These are phyloP conservation scores for Pterocarpus macrocarpus DNA, from an alignment of 306 rosid species.

Conservation along the genomic window DNA sequence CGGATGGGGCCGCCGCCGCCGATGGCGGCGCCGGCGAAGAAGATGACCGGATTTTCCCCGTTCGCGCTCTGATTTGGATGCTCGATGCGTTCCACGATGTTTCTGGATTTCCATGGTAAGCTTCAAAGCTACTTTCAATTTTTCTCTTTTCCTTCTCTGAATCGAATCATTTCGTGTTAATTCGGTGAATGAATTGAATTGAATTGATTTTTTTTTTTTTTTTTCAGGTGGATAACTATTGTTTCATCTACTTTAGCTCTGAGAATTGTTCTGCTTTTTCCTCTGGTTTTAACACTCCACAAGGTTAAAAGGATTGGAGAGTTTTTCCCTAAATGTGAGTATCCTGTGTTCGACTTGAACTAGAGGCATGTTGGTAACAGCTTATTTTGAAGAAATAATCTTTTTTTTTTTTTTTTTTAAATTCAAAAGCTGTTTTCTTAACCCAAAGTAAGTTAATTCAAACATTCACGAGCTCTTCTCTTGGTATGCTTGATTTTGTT, in stretches of 20 bases:
- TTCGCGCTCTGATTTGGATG: conserved; percentile 60
- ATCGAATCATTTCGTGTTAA: conserved; percentile 30
- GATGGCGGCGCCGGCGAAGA: conserved; percentile 17
- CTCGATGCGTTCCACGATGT: conserved; percentile 78
- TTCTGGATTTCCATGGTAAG: conserved; percentile 90
- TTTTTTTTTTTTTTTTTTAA: too few species aligned
- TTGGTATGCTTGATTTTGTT: conserved; percentile 15
- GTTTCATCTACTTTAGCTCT: conserved; percentile 76
- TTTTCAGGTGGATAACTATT: conserved; percentile 83
- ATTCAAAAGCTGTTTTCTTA: neutral
- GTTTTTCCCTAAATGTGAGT: conserved; percentile 77
- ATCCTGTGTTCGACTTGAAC: conserved; percentile 20
- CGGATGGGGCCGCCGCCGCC: conserved; percentile 11
- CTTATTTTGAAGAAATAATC: neutral
- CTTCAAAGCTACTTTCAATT: neutral
- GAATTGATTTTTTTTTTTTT: too few species aligned
- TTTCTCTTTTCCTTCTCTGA: conserved; percentile 1
- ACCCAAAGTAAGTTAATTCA: neutral
- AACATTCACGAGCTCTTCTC: neutral
- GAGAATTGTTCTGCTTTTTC: conserved; percentile 66
- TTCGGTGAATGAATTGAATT: conserved; percentile 32
- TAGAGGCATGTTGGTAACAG: neutral
- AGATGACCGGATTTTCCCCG: conserved; percentile 57
- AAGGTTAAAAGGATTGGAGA: conserved; percentile 69
- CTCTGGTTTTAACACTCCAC: conserved; percentile 67